Percentiles rank a stretch among this genome's conserved stretches.
phyloP scores from a whole-genome alignment of 2,329 filamentous ascomycete genomes.

The Pseudopyricularia javanii region DNA sequence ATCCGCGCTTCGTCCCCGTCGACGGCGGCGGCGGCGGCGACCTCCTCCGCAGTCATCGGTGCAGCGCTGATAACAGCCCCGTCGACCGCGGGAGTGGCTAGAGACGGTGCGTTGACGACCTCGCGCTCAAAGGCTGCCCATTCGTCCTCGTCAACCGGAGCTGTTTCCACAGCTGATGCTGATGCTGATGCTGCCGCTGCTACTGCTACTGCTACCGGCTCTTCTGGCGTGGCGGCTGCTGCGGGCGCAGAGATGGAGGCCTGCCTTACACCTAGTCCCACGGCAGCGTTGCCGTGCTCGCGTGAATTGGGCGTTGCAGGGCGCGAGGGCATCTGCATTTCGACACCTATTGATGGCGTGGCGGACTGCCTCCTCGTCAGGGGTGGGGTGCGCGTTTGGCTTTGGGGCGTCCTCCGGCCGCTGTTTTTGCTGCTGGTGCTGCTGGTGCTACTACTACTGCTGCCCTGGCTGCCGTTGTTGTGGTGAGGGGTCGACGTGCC shows the following conservation, averaged over 20 bases:
- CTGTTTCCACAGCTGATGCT: slow-evolving; percentile 11
- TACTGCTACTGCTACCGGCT: slow-evolving; percentile 6
- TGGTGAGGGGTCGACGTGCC: background rate
- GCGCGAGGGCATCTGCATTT: slow-evolving; percentile 51
- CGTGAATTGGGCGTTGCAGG: slow-evolving; percentile 44
- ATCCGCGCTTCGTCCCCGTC: slow-evolving; percentile 37
- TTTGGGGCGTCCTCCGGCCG: slow-evolving; percentile 6
- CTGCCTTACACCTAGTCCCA: slow-evolving; percentile 26
- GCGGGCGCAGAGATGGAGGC: slow-evolving; percentile 28
- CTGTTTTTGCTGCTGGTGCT: too few species aligned
- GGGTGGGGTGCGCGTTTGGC: slow-evolving; percentile 21
- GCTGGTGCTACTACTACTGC: background rate
- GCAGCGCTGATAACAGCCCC: slow-evolving; percentile 57
- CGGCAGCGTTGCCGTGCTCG: slow-evolving; percentile 14
- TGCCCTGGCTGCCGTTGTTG: background rate
- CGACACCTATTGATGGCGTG: slow-evolving; percentile 41
- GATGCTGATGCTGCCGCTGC: slow-evolving; percentile 6
- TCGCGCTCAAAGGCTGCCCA: slow-evolving; percentile 84
- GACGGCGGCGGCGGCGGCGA: slow-evolving; percentile 31
- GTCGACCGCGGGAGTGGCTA: slow-evolving; percentile 14
- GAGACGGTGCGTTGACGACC: slow-evolving; percentile 38
- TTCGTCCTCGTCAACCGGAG: slow-evolving; percentile 58
- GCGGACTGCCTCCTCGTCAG: slow-evolving; percentile 34
- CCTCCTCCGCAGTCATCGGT: slow-evolving; percentile 51
- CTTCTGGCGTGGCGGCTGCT: slow-evolving; percentile 6